Evolutionary conservation across 495 filamentous ascomycete genomes (phyloP).

Genomic region (Neurospora sp.): DNA sequence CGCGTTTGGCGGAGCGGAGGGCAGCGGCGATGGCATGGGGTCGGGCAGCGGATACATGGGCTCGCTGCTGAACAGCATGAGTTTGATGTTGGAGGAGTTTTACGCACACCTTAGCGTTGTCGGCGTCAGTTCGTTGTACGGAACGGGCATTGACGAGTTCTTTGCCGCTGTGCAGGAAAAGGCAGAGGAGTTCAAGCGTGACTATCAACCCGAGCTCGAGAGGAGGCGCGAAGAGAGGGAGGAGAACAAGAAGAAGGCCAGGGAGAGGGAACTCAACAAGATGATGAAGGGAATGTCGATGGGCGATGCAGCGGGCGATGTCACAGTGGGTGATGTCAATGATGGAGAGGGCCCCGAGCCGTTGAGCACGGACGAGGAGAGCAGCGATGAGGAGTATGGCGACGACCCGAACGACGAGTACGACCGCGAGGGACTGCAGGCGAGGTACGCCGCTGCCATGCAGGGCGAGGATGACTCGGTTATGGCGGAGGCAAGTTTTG

Average conservation of each 20-base stretch:
- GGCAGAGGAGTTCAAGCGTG: constrained; percentile 76
- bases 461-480: constrained; percentile 34
- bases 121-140: constrained; percentile 87
- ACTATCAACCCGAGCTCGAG: constrained; percentile 90
- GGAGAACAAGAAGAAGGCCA: constrained; percentile 52
- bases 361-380: constrained; percentile 32
- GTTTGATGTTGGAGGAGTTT: constrained; percentile 93
- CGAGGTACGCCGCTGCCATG: constrained; percentile 51
- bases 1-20: constrained; percentile 65
- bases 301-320: constrained; percentile 23
- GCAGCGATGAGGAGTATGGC: constrained; percentile 31
- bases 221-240: constrained; percentile 64
- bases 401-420: constrained; percentile 38
- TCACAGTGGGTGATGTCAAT: constrained; percentile 30
- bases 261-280: constrained; percentile 75
- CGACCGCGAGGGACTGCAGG: constrained; percentile 49
- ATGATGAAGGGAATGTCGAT: constrained; percentile 94
- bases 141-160: constrained; percentile 84
- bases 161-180: constrained; percentile 82
- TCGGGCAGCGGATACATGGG: constrained; percentile 90
- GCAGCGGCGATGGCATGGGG: constrained; percentile 43
- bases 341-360: constrained; percentile 42
- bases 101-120: constrained; percentile 88
- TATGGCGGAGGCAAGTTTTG: constrained; percentile 48
- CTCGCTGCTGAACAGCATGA: constrained; percentile 94